A percentile compares a stretch with the other conserved stretches of the same genome.
phyloP scores from a whole-genome alignment of 1,139 yeast genomes.

The Hemisphaericaspora xylofermentans region DNA sequence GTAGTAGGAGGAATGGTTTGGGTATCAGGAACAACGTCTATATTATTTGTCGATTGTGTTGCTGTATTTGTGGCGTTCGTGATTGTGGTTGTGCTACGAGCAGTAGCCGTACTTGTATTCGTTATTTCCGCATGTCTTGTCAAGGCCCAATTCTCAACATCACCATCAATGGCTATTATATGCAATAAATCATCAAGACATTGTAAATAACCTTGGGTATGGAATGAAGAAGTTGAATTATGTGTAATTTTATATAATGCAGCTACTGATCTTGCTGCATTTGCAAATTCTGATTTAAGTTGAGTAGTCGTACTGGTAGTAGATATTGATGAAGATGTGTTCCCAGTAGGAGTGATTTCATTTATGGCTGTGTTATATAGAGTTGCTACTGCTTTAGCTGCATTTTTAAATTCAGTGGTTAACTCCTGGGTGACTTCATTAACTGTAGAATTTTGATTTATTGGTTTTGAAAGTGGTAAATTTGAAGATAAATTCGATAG shows the following conservation, averaged over 20 bases:
- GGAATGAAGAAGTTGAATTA: conserved; percentile 40
- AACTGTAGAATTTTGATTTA: conserved; percentile 39
- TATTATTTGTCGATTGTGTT: no score
- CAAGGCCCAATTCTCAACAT: conserved; percentile 54
- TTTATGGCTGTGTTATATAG: conserved; percentile 34
- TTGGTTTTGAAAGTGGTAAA: conserved; percentile 50
- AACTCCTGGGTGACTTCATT: conserved; percentile 43
- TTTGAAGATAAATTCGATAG: conserved; percentile 52
- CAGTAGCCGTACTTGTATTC: conserved; percentile 14
- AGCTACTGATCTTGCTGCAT: conserved; percentile 66
- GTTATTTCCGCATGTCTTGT: conserved; percentile 49
- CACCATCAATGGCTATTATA: conserved; percentile 47
- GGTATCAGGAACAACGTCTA: no score
- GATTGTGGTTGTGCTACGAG: neutral
- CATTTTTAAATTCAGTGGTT: conserved; percentile 42
- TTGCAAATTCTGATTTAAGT: conserved; percentile 51
- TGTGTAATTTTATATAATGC: conserved; percentile 56
- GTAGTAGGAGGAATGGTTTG: neutral
- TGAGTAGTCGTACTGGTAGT: conserved; percentile 4
- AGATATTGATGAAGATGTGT: conserved; percentile 9
- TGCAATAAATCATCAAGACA: conserved; percentile 55
- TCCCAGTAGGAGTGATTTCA: conserved; percentile 11
- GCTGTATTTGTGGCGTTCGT: neutral
- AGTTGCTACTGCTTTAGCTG: conserved; percentile 46
- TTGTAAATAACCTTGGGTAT: conserved; percentile 54